A percentile compares a stretch with the other conserved stretches of the same genome.
Conservation (phyloP, 345 rosid species). For the Hevea brasiliensis region DNA sequence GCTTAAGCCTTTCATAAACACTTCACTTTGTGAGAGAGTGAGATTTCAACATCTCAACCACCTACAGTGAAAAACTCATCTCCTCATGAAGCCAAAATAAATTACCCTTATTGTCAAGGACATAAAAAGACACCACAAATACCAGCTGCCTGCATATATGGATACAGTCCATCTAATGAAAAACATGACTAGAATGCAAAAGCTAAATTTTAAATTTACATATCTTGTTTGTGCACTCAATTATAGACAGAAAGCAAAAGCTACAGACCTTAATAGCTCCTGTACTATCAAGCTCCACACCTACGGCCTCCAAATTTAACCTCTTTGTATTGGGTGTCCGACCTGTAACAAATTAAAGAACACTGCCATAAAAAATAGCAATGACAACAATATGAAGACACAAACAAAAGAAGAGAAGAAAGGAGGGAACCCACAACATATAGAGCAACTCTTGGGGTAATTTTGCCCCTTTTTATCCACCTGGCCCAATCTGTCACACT, state of each 20-base stretch:
- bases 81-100: neutral
- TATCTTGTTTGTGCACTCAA: neutral
- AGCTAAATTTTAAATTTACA: neutral
- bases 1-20: too few species aligned
- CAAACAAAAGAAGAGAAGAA: neutral
- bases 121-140: neutral
- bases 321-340: conserved; percentile 85
- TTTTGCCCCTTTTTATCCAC: neutral
- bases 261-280: conserved; percentile 86
- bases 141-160: neutral
- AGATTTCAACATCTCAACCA: too few species aligned
- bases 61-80: neutral
- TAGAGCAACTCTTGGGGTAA: neutral
- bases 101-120: neutral
- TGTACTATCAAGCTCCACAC: conserved; percentile 68
- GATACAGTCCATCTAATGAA: neutral
- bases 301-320: conserved; percentile 83
- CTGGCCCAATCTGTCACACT: neutral
- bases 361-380: neutral
- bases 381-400: neutral
- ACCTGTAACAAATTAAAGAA: conserved; percentile 50
- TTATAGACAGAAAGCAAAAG: neutral
- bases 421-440: neutral
- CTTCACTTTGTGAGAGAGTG: too few species aligned
- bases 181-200: neutral